Conservation (phyloP, 495 filamentous ascomycete species). For the Physcia stellaris region DNA sequence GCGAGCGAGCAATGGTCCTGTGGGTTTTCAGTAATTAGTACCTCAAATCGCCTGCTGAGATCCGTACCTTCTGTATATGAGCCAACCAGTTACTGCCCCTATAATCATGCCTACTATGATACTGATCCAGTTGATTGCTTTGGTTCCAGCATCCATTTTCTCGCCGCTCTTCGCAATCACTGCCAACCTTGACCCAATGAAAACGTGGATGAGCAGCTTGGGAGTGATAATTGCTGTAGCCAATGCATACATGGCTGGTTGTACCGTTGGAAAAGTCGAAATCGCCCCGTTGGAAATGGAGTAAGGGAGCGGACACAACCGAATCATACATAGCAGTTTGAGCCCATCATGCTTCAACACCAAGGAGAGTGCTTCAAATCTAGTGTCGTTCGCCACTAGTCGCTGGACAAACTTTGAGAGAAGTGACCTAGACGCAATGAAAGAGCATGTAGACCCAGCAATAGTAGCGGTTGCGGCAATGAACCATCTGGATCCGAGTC, state of each 20-base stretch:
- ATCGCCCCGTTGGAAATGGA: slow-evolving; percentile 88
- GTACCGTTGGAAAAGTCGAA: slow-evolving; percentile 81
- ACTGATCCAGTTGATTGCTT: slow-evolving; percentile 64
- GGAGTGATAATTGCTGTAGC: slow-evolving; percentile 69
- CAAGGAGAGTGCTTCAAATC: slow-evolving; percentile 56
- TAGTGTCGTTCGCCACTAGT: slow-evolving; percentile 66
- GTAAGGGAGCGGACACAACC: slow-evolving; percentile 88
- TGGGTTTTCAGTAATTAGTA: neutral
- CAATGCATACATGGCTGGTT: slow-evolving; percentile 56
- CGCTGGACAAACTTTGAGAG: slow-evolving; percentile 64
- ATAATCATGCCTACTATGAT: slow-evolving; percentile 58
- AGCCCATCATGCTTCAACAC: slow-evolving; percentile 71
- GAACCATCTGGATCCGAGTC: slow-evolving; percentile 45
- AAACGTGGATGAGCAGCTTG: slow-evolving; percentile 83
- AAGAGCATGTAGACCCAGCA: slow-evolving; percentile 60
- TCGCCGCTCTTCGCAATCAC: slow-evolving; percentile 49
- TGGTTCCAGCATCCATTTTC: slow-evolving; percentile 37
- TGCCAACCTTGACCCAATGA: slow-evolving; percentile 70
- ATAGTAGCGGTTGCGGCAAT: slow-evolving; percentile 70
- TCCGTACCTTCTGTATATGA: slow-evolving; percentile 63
- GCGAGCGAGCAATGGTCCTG: slow-evolving; percentile 69
- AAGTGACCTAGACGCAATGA: slow-evolving; percentile 64
- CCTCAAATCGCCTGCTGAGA: neutral
- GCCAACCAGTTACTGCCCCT: slow-evolving; percentile 62
- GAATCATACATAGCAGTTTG: slow-evolving; percentile 81